Base-by-base conservation (phyloP, 176 grass and related monocot species). In the Saccharum spontaneum region DNA sequence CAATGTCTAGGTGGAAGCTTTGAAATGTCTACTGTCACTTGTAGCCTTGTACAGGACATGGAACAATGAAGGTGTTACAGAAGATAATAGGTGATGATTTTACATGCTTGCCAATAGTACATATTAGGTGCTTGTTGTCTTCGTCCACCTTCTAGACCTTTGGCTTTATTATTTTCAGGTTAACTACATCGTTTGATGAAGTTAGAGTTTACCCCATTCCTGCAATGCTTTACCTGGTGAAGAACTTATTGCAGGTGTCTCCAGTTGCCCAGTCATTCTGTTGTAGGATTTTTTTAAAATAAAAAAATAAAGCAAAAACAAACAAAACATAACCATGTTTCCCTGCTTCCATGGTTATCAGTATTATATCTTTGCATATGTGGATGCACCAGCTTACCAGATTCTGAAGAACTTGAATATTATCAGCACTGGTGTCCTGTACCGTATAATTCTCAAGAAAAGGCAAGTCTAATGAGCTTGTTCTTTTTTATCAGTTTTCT, bases 301-400 rank as follows among this genome's bases (percentile, higher is more conserved):
- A 67, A 64, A 10, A n/a, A 20, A 28, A 15, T 6, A 77, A 5
- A 38, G 1, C 3, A 60, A 61, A 55, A 69, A 10, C 46, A 26
- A 18, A 73, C 77, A 69, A 68, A 68, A 14, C 18, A 60, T 88
- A 22, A 90, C 43, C 61, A 59, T 84, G 48, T 16, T 83, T 45
- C 80, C n/a, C 74, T 76, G 3, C 64, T 79, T 8, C 69, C 71
- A 11, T 69, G 45, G 6, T 48, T 81, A 67, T 54, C 91, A 98
- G 96, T 95, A 98, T 88, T 98, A 98, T 84, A 95, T 98, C 74
- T 98, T 98, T 82, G 92, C 91, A 46, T 93, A 95, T 83, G 87
- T 98, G 89, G 95, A 98, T 49, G 95, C 95, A 36, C 95, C 95
- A 84, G 95, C 91, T 79, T 98, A 98, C 75, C 95, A 98, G 80